Conservation (phyloP, 805 yeast genomes). For the Candida ovalis region DNA sequence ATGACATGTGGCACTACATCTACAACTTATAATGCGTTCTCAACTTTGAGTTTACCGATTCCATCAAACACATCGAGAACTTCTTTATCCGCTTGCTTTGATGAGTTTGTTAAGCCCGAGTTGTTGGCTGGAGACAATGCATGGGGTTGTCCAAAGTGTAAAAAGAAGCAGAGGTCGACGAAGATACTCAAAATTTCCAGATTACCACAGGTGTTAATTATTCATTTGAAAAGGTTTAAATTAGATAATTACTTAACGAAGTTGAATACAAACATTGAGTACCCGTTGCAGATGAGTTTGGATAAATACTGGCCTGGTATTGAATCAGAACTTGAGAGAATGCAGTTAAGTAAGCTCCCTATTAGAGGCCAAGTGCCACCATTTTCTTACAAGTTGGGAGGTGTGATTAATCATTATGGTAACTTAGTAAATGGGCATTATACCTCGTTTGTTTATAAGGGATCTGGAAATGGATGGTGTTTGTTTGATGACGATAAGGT, state of each 20-base stretch:
- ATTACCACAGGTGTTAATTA: constrained; percentile 72
- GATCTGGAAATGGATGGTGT: constrained; percentile 62
- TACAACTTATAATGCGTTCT: constrained; percentile 81
- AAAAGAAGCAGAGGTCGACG: constrained; percentile 55
- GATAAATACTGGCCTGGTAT: constrained; percentile 70
- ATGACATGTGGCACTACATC: constrained; percentile 70
- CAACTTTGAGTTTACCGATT: constrained; percentile 75
- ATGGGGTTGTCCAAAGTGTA: constrained; percentile 83
- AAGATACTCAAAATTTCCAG: constrained; percentile 72
- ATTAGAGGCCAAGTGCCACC: constrained; percentile 75
- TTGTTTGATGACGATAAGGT: constrained; percentile 77
- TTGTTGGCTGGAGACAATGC: constrained; percentile 70
- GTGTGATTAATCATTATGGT: constrained; percentile 83
- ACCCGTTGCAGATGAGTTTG: constrained; percentile 54
- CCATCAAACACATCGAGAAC: constrained; percentile 41
- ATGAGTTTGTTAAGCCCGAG: constrained; percentile 74
- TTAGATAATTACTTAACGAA: constrained; percentile 49
- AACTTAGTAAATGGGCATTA: constrained; percentile 85
- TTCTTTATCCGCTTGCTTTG: constrained; percentile 60
- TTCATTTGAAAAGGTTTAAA: constrained; percentile 82
- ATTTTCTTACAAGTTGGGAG: constrained; percentile 70
- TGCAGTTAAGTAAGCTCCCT: constrained; percentile 49
- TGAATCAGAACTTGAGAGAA: constrained; percentile 39
- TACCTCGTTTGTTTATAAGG: constrained; percentile 71
- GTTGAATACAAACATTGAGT: constrained; percentile 61